Evolutionary conservation across 202 grass and related monocot species (phyloP).

Genomic region (Eragrostis tef): DNA sequence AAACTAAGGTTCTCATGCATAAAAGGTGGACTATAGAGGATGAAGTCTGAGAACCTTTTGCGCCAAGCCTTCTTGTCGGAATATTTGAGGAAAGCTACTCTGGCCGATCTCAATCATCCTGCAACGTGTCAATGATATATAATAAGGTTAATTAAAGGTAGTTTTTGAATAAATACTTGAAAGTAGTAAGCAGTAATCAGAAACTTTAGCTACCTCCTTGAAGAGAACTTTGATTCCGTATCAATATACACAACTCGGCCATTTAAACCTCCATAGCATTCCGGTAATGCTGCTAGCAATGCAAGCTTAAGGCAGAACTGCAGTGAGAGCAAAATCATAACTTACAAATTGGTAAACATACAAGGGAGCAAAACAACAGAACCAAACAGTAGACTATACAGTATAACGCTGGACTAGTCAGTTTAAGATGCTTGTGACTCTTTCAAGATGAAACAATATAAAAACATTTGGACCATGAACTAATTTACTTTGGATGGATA

Average conservation of each 20-base stretch:
- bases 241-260: conserved; percentile 83
- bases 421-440: conserved; percentile 2
- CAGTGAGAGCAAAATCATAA: conserved; percentile 22
- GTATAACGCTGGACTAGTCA: not conserved
- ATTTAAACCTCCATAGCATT: conserved; percentile 80
- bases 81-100: conserved; percentile 91
- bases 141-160: conserved; percentile 26
- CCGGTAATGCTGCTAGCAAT: conserved; percentile 74
- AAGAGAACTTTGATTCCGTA: conserved; percentile 92
- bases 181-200: not conserved
- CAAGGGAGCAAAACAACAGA: not conserved
- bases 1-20: not conserved
- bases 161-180: conserved; percentile 15
- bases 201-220: conserved; percentile 64
- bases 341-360: conserved; percentile 1
- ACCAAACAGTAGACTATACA: not conserved
- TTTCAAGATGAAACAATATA: not conserved
- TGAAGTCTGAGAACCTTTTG: conserved; percentile 62
- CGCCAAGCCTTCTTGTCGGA: conserved; percentile 74
- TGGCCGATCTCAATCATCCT: conserved; percentile 92
- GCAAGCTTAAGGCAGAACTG: conserved; percentile 94
- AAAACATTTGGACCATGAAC: not conserved
- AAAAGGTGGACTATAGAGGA: not conserved
- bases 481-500: not conserved
- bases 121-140: conserved; percentile 29